phyloP scores from a whole-genome alignment of 768 basidiomycete genomes.

The Agaricus bisporus region DNA sequence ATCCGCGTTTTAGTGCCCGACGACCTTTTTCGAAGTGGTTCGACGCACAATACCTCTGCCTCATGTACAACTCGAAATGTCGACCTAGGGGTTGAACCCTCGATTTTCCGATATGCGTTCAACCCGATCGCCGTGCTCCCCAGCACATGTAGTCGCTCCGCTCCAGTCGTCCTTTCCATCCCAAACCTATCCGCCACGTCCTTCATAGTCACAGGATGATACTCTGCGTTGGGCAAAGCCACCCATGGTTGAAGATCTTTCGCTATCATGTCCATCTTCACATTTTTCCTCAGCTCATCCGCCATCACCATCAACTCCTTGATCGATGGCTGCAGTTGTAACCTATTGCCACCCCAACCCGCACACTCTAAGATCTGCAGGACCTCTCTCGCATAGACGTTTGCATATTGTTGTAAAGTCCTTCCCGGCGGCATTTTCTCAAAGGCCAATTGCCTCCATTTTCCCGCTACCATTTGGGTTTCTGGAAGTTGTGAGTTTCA shows the following conservation, averaged over 20 bases:
- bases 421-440: background rate
- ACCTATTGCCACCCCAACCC: background rate
- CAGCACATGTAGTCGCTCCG: background rate
- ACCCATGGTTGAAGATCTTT: conserved; percentile 5
- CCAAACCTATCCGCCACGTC: background rate
- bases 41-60: background rate
- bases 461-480: conserved; percentile 27
- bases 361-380: background rate
- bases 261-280: background rate
- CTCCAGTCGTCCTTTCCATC: background rate
- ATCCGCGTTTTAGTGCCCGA: background rate
- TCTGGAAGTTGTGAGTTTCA: background rate
- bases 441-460: conserved; percentile 46
- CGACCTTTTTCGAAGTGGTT: background rate
- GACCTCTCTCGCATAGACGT: background rate
- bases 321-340: background rate
- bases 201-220: background rate
- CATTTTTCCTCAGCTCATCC: background rate
- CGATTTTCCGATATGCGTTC: background rate
- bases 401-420: background rate
- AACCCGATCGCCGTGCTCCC: conserved; percentile 8
- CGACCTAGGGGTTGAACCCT: background rate
- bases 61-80: background rate
- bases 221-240: background rate
- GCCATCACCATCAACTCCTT: background rate